Percentiles rank a stretch among this genome's conserved stretches.
Evolutionary conservation across 2,329 filamentous ascomycete species (phyloP).

Genomic region (Ophiocordyceps robertsii): DNA sequence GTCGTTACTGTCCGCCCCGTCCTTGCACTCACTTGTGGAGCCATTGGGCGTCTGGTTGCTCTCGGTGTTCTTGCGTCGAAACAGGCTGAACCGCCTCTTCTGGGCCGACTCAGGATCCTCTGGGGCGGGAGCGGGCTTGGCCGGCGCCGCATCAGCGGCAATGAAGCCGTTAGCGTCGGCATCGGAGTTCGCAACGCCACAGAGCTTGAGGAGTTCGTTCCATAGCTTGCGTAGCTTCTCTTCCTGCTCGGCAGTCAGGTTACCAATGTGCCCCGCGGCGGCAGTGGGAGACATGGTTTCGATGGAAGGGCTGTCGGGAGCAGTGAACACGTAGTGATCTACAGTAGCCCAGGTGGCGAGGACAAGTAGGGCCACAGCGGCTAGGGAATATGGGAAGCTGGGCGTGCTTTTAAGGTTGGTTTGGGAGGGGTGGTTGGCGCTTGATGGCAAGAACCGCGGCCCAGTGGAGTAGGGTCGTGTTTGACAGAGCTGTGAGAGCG

Average conservation of each 20-base stretch:
- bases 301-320: not conserved
- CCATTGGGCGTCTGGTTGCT: constrained; percentile 18
- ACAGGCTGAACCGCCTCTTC: constrained; percentile 61
- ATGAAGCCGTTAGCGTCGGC: constrained; percentile 11
- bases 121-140: not conserved
- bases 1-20: constrained; percentile 53
- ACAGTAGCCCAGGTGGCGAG: constrained; percentile 1
- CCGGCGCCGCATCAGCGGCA: constrained; percentile 2
- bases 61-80: constrained; percentile 48
- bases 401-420: constrained; percentile 2
- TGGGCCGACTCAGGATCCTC: constrained; percentile 47
- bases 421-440: not conserved
- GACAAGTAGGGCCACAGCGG: constrained; percentile 2
- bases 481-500: not conserved
- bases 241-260: constrained; percentile 80
- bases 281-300: constrained; percentile 26
- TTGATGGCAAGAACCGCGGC: not conserved
- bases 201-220: constrained; percentile 61
- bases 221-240: constrained; percentile 81
- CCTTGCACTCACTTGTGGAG: constrained; percentile 20
- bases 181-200: constrained; percentile 38
- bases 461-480: not conserved
- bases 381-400: not conserved
- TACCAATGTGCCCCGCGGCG: constrained; percentile 64
- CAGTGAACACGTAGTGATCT: not conserved